A percentile compares a stretch with the other conserved stretches of the same genome.
Evolutionary conservation across 2,329 filamentous ascomycete genomes (phyloP).

Genomic region (Parasarocladium wereldwijsianum): DNA sequence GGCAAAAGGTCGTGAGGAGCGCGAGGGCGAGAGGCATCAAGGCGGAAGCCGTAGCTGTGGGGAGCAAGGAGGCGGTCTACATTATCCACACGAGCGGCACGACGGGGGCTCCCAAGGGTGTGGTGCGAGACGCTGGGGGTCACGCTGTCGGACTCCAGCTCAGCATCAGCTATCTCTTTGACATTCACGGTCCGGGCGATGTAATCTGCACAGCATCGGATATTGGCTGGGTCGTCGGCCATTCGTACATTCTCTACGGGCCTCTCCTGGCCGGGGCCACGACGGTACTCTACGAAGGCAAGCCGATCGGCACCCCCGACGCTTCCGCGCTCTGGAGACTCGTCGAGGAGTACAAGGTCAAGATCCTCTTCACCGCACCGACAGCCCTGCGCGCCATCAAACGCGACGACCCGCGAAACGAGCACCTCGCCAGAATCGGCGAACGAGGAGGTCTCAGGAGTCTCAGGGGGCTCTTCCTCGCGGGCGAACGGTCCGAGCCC

Average conservation of each 20-base stretch:
- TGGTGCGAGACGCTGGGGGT: conserved; percentile 68
- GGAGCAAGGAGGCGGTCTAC: conserved; percentile 68
- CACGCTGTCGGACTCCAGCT: conserved; percentile 76
- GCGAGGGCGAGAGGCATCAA: conserved; percentile 51
- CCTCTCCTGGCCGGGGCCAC: conserved; percentile 75
- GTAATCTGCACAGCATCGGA: conserved; percentile 63
- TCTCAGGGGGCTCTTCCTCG: conserved; percentile 66
- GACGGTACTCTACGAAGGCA: conserved; percentile 86
- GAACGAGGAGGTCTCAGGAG: conserved; percentile 54
- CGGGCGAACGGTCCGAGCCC: conserved; percentile 80
- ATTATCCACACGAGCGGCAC: conserved; percentile 83
- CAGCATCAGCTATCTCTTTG: conserved; percentile 71
- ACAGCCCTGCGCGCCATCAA: conserved; percentile 78
- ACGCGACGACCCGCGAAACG: conserved; percentile 67
- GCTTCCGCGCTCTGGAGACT: conserved; percentile 82
- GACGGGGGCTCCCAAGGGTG: conserved; percentile 71
- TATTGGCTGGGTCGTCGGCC: conserved; percentile 62
- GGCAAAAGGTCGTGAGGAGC: conserved; percentile 63
- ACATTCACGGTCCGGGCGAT: conserved; percentile 69
- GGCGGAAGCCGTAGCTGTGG: conserved; percentile 63
- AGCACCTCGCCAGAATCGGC: conserved; percentile 47
- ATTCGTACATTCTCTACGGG: conserved; percentile 80
- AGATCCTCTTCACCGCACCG: conserved; percentile 72
- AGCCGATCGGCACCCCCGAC: conserved; percentile 78
- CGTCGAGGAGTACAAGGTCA: conserved; percentile 72